Evolutionary conservation across 352 stramenopile genomes (phyloP), one percentile per base, ranked within the genome.

Genomic region (Phytophthora macrochlamydospora): DNA sequence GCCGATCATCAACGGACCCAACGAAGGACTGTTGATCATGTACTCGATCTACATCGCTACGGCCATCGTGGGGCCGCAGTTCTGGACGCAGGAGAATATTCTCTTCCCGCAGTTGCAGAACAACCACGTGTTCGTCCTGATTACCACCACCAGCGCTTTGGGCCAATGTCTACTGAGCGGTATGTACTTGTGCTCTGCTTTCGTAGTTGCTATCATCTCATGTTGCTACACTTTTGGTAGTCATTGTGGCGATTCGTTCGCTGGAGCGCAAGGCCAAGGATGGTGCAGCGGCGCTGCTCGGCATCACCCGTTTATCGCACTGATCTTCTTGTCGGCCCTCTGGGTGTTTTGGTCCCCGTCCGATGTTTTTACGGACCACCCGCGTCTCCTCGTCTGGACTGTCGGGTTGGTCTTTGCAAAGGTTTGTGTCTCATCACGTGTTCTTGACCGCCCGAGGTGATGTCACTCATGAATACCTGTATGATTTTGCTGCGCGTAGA

Each of bases 1-100:
- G 37, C 96, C 96, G 7, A 83, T 97, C 24, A 79, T 99, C 43
- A 99, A 99, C 75, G 97, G 97, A 62, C 97, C 97, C 6, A 98
- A 91, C 59, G 97, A 99, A 78, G 97, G 97, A 37, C 73, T 99
- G 11, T 51, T 98, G 32, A 88, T 94, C 71, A 95, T 95, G 85
- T 95, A 95, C 68, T 79, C 74, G 49, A 79, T 88, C 58, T 95
- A 95, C 76, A 57, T 92, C 32, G 75, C 51, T 50, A 95, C 87
- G 30, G 83, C 85, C 12, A 62, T 89, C 24, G 43, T 83, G 14
- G 87, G 87, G 6, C 85, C 87, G 6, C 56, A 60, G 1, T 74
- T 95, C 38, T 95, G 87, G 87, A 81, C 68, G 35, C 71, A 93
- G 64, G 70, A 79, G 7, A 92, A 87, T 51, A 4, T 75, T 1